Evolutionary conservation across 1,284 basidiomycete genomes (phyloP), one percentile per base, ranked within the genome.

Genomic region (Mycena sp.): DNA sequence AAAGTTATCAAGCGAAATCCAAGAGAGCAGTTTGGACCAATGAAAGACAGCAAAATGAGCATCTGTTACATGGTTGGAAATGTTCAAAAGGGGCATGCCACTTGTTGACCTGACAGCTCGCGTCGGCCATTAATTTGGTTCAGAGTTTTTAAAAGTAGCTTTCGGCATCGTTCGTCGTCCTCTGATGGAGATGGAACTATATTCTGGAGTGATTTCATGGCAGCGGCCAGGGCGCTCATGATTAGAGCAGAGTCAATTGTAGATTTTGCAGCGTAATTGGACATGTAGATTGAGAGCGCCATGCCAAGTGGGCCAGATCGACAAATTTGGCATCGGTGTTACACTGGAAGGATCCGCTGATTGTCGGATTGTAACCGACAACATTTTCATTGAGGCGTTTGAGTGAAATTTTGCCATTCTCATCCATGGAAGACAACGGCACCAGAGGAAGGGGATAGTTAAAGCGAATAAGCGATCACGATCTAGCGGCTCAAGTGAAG

Each of bases 321-420:
- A 68, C 52, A 9, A 58, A 64, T 46, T 66, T 68, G 6, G 16
- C 26, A 43, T 68, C 64, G 10, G 58, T 63, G 17, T 68, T 66
- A 38, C 64, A 66, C 6, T 60, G 55, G 9, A 52, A 44, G 9
- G 26, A 46, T 2, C 48, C 49, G 19, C 40, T 44, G 41, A 54
- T 46, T 2, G 43, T 49, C 0, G 55, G 61, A 35, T 48, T 53
- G 41, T 58, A 50, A 3, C 56, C 56, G 12, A 58, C 56, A 28
- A 63, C 56, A 1, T n/a, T 28, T 25, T 29, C 45, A 30, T 58
- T 4, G 0, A 19, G 12, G 3, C 61, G 50, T 35, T 58, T 52
- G 35, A 54, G 6, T 6, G 43, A 28, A 2, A 63, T 48, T 23
- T 53, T 58, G 25, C 56, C 61, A 23, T 63, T 41, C 19, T 63